Evolutionary conservation across 2,329 filamentous ascomycete genomes (phyloP), one percentile per base, ranked within the genome.

Genomic region (Zymoseptoria pseudotritici): DNA sequence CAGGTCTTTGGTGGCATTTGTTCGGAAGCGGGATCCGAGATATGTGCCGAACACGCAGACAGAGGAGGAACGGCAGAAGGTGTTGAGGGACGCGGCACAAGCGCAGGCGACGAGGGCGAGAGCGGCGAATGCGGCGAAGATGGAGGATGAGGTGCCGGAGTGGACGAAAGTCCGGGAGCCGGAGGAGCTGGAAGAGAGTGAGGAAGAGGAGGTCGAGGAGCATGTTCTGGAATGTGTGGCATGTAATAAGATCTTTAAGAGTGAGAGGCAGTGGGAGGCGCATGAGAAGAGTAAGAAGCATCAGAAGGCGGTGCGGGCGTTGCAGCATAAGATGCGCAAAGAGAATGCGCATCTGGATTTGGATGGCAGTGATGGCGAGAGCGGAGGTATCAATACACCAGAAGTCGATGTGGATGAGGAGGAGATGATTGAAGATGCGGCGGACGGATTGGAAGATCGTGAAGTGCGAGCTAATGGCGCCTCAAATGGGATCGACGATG

Each of bases 261-360:
- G 92, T 69, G 89, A 96, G 71, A 91, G 91, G 65, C 93, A 97
- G 71, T 91, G 89, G 63, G 86, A 95, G 69, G 87, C 89, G 2
- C 94, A 99, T 69, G 92, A 97, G 76, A 91, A 88, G 77, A 97
- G 93, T 79, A 99, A 96, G 74, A 99, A 97, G 75, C 94, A 99
- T 70, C 76, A 87, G 62, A 97, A 96, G 72, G 88, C 91, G 2
- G 82, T 97, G 6, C 87, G 92, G 66, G 84, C 91, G 62, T 76
- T 99, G 49, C 86, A 85, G 68, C 82, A 84, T 69, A 87, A 94
- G 72, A 96, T 99, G 91, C 84, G 82, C 67, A 86, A 87, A 67
- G 89, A 99, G 69, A 88, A 92, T 68, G 78, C 80, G 53, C 80
- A 85, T 54, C 73, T 91, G 36, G 70, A 78, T 58, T 66, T 80